Evolutionary conservation across 1,284 basidiomycete genomes (phyloP), one percentile per base, ranked within the genome.

Genomic region (Melanopsichium pennsylvanicum): DNA sequence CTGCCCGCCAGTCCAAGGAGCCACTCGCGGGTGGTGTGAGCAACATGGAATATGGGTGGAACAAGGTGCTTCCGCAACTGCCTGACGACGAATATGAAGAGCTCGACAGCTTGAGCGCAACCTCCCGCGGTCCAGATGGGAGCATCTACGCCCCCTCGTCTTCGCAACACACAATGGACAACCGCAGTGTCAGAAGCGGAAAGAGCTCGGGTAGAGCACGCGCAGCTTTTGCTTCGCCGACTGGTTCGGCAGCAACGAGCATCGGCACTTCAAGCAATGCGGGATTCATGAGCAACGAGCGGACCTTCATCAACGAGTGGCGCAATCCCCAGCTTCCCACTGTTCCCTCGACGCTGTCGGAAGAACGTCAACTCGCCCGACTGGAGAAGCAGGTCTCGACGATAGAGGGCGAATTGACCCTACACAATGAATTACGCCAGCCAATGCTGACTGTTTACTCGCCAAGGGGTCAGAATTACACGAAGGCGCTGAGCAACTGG

Each of bases 11-110:
- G 66, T 93, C 90, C 81, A 93, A 94, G 73, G 93, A 96, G 76
- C 95, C 95, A 0, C 85, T 98, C 3, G 86, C 90, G 2, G 95
- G 94, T 3, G 95, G 94, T 25, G 93, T 97, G 2, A 93, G 92
- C 40, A 98, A 98, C 83, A 95, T 97, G 90, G 96, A 98, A 81
- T 97, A 98, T 77, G 95, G 95, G 10, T 98, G 95, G 95, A 94
- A 89, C 78, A 87, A 90, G 32, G 86, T 90, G 11, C 26, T 75
- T 7, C 71, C 74, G 3, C 44, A 27, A 15, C 33, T 44, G 18
- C 44, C 58, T 6, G 44, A 44, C 0, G 57, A 67, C 4, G 57
- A 55, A 19, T 74, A 84, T 13, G 88, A 90, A 81, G 84, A 15
- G 83, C 18, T 56, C 21, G 33, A 87, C 86, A 51, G 51, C 11